Base-by-base conservation (phyloP, 768 basidiomycete genomes). In the Termitomyces sp. region DNA sequence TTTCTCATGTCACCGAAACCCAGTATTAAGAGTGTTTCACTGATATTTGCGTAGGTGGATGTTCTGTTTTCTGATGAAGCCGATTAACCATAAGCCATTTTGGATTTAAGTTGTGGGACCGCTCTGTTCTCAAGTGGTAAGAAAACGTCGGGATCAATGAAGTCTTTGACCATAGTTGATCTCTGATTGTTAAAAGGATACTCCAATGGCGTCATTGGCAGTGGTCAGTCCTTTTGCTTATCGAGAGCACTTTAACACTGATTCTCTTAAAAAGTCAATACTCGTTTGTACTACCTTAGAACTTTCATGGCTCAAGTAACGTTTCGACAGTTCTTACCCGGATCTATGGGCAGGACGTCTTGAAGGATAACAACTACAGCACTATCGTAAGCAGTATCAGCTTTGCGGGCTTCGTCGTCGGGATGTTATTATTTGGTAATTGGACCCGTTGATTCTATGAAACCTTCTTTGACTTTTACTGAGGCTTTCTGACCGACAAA, bases 41-140 rank as follows among this genome's bases (percentile, higher is more conserved):
- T 52, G 18, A 52, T 52, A n/a, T 40, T 52, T 16, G 51, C 51
- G 51, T 52, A 13, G n/a, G 38, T 52, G 6, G 10, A 52, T n/a
- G 6, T 18, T 5, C 10, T 20, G 26, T n/a, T 16, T 2, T 52
- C 26, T 13, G 1, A n/a, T 0, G 6, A 28, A 7, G 10, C 26
- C 10, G 6, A 18, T 8, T 52, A 18, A 40, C 18, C 36, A 1
- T 24, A 7, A 1, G 7, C 4, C 10, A n/a, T 12, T 28, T 30
- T 30, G 18, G 2, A 10, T 28, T 13, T 8, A 2, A 90, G 89
- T 14, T 92, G 90, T 67, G 90, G 91, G 64, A 92, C 91, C 4
- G 90, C 91, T 44, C 75, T 92, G 43, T 92, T 92, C 73, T 91
- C 90, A 22, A 90, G 92, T 68, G 90, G 90, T 87, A 70, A 20